Evolutionary conservation across 2,329 filamentous ascomycete species (phyloP).

Genomic region (Aspergillus aculeatinus): DNA sequence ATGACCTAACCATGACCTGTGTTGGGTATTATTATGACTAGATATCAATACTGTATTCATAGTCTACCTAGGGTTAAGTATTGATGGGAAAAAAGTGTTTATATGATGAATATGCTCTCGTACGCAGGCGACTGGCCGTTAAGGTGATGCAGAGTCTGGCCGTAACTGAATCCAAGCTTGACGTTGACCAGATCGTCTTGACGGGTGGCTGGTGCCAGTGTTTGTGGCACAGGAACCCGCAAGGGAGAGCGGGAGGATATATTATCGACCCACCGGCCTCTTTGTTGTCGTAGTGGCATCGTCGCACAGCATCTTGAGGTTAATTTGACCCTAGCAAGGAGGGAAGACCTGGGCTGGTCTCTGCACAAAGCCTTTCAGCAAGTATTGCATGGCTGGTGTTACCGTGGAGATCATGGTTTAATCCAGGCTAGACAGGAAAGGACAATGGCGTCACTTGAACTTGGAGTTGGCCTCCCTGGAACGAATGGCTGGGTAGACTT

Average conservation of each 20-base stretch:
- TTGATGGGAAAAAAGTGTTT: too few species aligned
- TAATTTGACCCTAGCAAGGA: background rate
- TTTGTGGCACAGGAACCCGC: background rate
- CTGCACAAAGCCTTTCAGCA: background rate
- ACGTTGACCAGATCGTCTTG: too few species aligned
- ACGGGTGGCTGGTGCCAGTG: background rate
- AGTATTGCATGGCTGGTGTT: conserved; percentile 1
- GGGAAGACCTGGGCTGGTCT: background rate
- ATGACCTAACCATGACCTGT: background rate
- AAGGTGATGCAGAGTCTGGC: too few species aligned
- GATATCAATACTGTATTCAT: background rate
- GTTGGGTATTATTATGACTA: background rate
- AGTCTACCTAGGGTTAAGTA: background rate
- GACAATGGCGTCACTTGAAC: background rate
- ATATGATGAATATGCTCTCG: too few species aligned
- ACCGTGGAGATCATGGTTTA: conserved; percentile 1
- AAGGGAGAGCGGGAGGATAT: background rate
- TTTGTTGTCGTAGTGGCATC: background rate
- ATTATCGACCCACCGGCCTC: background rate
- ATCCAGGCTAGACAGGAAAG: background rate
- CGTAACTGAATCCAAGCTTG: too few species aligned
- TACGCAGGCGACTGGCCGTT: too few species aligned
- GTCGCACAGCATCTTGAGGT: background rate
- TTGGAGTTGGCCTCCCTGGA: background rate
- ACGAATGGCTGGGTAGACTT: background rate